These are phyloP conservation scores for Neopestalotiopsis rosae DNA, from an alignment of 2,329 filamentous ascomycete genomes.

Conservation along the genomic window DNA sequence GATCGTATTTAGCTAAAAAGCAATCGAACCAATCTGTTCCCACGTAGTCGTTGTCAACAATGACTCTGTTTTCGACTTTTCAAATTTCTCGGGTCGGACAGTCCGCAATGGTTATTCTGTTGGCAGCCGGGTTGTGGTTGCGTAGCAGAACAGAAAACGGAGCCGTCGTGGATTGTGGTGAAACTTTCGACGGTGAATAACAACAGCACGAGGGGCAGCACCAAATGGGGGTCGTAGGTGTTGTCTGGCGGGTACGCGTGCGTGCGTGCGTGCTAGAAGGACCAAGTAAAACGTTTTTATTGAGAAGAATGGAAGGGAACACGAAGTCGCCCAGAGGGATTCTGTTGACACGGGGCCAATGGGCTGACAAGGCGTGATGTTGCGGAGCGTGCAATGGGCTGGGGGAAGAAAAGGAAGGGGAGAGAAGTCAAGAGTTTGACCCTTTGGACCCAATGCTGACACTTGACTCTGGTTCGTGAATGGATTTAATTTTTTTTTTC, in stretches of 20 bases:
- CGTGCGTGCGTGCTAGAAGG: not conserved
- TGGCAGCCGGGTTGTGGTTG: not conserved
- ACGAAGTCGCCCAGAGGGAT: constrained; percentile 23
- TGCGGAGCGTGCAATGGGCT: constrained; percentile 23
- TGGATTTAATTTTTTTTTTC: constrained; percentile 1
- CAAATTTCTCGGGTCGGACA: not conserved
- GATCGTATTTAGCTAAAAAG: constrained; percentile 21
- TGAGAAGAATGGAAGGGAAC: constrained; percentile 19
- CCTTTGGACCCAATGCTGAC: not conserved
- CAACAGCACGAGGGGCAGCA: not conserved
- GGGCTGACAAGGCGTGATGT: constrained; percentile 23
- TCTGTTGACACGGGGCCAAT: constrained; percentile 20
- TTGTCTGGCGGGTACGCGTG: too few relatives aligned
- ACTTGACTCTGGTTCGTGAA: not conserved
- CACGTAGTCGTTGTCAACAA: not conserved
- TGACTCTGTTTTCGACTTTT: not conserved
- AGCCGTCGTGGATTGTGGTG: constrained; percentile 1
- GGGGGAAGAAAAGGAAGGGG: constrained; percentile 16
- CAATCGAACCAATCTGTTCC: constrained; percentile 6
- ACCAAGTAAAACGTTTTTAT: constrained; percentile 13
- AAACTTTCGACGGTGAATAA: not conserved
- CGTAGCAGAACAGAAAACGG: not conserved
- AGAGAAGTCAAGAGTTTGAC: constrained; percentile 1
- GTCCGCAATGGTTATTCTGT: not conserved
- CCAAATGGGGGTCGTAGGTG: too few relatives aligned